Percentiles rank a stretch among this genome's conserved stretches.
phyloP scores from a whole-genome alignment of 139 green algal species.

The Gonium pectorale region DNA sequence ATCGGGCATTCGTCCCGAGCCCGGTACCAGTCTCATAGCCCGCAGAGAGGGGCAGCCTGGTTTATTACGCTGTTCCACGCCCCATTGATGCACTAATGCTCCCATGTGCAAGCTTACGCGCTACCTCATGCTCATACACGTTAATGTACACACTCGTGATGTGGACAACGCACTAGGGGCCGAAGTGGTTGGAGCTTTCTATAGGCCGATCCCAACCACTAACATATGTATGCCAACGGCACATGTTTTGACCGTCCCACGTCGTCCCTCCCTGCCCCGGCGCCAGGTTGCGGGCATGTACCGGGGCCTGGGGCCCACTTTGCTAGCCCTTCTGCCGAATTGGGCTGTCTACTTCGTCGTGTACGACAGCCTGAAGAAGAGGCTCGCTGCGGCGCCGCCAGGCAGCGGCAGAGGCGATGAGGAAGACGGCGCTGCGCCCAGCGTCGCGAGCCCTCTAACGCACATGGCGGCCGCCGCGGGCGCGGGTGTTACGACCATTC shows the following conservation, averaged over 20 bases:
- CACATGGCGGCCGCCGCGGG: conserved; percentile 89
- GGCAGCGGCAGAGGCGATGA: not conserved
- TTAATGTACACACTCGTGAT: too few relatives aligned
- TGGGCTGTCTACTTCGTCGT: conserved; percentile 86
- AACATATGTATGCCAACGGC: too few relatives aligned
- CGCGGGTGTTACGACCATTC: conserved; percentile 87
- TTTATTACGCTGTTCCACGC: too few relatives aligned
- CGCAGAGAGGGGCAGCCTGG: too few relatives aligned
- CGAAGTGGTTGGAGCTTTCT: too few relatives aligned
- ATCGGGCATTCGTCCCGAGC: too few relatives aligned
- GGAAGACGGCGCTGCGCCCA: not conserved
- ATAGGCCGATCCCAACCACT: too few relatives aligned
- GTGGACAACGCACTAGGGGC: too few relatives aligned
- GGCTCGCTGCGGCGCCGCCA: not conserved
- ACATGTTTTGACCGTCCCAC: not conserved
- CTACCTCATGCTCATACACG: too few relatives aligned
- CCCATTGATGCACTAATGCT: too few relatives aligned
- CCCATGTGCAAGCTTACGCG: not conserved
- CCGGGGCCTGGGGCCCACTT: conserved; percentile 90
- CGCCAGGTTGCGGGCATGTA: conserved; percentile 81
- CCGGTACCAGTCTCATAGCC: too few relatives aligned
- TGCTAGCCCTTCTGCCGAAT: conserved; percentile 96
- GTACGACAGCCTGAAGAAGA: conserved; percentile 49
- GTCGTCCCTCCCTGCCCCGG: conserved; percentile 6
- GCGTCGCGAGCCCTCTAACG: conserved; percentile 46